Percentiles rank a stretch among this genome's conserved stretches.
Conservation (phyloP, 148 eudicot genomes). For the Chenopodium berlandieri region DNA sequence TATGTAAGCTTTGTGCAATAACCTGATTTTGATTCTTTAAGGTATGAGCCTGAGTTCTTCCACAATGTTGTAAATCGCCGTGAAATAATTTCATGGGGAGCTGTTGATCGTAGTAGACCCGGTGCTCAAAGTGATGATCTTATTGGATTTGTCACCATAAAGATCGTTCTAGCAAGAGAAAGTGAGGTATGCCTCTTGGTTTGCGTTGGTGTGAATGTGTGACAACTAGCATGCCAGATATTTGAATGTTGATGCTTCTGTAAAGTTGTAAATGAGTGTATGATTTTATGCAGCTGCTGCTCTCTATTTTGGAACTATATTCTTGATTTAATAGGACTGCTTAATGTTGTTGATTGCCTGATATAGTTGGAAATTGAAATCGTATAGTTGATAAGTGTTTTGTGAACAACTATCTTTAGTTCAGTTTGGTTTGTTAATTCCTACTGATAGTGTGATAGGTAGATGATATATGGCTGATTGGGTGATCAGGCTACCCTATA, state of each 20-base stretch:
- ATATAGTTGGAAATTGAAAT: neutral
- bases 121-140: conserved; percentile 68
- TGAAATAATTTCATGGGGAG: conserved; percentile 92
- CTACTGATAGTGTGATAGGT: neutral
- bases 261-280: neutral
- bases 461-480: neutral
- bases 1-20: neutral
- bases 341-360: neutral
- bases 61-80: conserved; percentile 67
- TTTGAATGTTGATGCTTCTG: neutral
- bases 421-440: neutral
- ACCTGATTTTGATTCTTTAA: conserved; percentile 18
- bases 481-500: neutral
- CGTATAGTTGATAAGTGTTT: neutral
- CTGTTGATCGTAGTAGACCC: conserved; percentile 84
- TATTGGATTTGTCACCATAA: conserved; percentile 85
- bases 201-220: neutral
- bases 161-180: conserved; percentile 64
- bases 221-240: neutral
- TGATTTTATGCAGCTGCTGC: neutral
- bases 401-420: neutral
- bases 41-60: conserved; percentile 93
- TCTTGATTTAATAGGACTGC: neutral
- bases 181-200: conserved; percentile 67
- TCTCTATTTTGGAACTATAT: neutral